These are phyloP conservation scores for Backusella morwellensis DNA, from an alignment of 192 early-diverging fungal genomes.

Conservation along the genomic window DNA sequence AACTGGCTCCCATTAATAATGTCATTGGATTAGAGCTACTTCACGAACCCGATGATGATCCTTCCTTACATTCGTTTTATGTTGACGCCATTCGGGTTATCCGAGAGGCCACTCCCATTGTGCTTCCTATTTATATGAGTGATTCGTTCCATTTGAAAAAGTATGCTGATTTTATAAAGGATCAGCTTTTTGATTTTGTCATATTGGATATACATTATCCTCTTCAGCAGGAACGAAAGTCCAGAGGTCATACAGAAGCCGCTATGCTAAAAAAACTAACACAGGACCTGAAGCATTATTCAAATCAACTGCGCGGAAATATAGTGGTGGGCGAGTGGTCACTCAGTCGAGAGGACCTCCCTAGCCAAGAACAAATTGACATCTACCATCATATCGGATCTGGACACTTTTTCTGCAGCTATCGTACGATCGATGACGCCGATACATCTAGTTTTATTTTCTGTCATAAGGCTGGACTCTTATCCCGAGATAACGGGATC, in stretches of 20 bases:
- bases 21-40: constrained; percentile 19
- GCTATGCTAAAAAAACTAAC: background rate
- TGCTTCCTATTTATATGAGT: constrained; percentile 19
- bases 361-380: background rate
- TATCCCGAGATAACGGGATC: background rate
- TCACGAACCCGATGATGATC: constrained; percentile 22
- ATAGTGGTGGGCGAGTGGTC: constrained; percentile 26
- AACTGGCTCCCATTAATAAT: constrained; percentile 20
- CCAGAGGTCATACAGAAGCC: constrained; percentile 13
- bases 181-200: background rate
- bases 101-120: background rate
- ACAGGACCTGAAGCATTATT: background rate
- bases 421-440: constrained; percentile 17
- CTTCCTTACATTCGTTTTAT: constrained; percentile 11
- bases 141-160: constrained; percentile 18
- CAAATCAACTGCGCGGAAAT: background rate
- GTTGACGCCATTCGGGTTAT: background rate
- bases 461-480: constrained; percentile 2
- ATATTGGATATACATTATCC: background rate
- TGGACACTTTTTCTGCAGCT: constrained; percentile 25
- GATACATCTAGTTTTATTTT: constrained; percentile 20
- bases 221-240: background rate
- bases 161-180: constrained; percentile 3
- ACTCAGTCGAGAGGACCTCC: constrained; percentile 8
- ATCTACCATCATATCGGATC: constrained; percentile 12